These are phyloP conservation scores for Solanum sejunctum DNA, from an alignment of 257 asterid species.

Conservation along the genomic window DNA sequence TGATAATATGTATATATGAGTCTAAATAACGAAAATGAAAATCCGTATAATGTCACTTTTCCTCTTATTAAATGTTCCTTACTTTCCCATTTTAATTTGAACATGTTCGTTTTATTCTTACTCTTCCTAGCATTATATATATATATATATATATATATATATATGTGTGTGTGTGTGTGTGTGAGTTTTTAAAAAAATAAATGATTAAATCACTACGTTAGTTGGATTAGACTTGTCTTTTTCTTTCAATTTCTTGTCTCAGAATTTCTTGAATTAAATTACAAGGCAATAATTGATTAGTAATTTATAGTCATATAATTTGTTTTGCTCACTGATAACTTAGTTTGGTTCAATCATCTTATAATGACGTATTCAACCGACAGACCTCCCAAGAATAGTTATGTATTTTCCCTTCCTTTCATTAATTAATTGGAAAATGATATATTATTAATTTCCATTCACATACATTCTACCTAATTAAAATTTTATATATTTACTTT, in stretches of 20 bases:
- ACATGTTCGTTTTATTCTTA: neutral
- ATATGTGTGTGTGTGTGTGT: rapidly evolving
- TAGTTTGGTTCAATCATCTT: neutral
- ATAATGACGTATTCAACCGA: neutral
- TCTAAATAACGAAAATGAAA: too few relatives aligned
- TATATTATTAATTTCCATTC: neutral
- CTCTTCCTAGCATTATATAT: neutral
- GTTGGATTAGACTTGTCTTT: neutral
- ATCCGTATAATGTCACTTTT: too few relatives aligned
- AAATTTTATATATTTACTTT: neutral
- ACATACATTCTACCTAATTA: neutral
- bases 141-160: neutral
- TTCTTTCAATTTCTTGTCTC: neutral
- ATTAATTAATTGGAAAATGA: neutral
- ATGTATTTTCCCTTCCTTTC: neutral
- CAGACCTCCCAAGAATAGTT: neutral
- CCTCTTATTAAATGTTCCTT: too few relatives aligned
- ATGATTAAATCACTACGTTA: neutral
- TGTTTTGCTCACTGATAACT: neutral
- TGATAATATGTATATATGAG: too few relatives aligned
- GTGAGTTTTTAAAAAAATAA: too few relatives aligned
- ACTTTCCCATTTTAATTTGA: too few relatives aligned
- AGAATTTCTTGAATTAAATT: neutral
- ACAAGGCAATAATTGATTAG: neutral
- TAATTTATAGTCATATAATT: neutral